Conservation (phyloP, 768 basidiomycete species). For the Harrya chromipes region DNA sequence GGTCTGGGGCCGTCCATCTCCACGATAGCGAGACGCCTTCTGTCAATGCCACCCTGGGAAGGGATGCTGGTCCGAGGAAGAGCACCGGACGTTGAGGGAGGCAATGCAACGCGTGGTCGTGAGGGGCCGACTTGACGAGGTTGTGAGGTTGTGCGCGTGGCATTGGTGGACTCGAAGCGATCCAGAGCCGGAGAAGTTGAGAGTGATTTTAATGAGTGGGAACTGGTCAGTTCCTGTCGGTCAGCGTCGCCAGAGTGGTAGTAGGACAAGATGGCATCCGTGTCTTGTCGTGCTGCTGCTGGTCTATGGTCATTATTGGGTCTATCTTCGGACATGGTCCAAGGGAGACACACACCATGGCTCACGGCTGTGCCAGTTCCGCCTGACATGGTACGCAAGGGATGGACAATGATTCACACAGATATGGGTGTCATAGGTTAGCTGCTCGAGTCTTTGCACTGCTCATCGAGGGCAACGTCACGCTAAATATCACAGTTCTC, state of each 20-base stretch:
- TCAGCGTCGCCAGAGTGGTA: conserved; percentile 54
- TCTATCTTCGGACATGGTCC: neutral
- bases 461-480: conserved; percentile 6
- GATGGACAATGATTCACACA: conserved; percentile 10
- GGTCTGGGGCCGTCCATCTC: conserved; percentile 44
- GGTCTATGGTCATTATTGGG: neutral
- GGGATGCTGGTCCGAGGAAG: conserved; percentile 49
- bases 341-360: conserved; percentile 15
- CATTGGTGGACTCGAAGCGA: conserved; percentile 46
- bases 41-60: conserved; percentile 59
- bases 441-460: neutral
- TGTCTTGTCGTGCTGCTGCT: conserved; percentile 28
- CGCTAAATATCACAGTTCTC: neutral
- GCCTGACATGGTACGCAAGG: conserved; percentile 8
- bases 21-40: conserved; percentile 65
- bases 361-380: conserved; percentile 4
- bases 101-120: conserved; percentile 21
- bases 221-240: conserved; percentile 22
- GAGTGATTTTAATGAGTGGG: conserved; percentile 23
- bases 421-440: conserved; percentile 2
- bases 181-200: too few species aligned
- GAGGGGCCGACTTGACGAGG: neutral
- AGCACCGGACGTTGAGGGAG: conserved; percentile 30
- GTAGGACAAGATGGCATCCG: conserved; percentile 48
- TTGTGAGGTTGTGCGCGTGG: conserved; percentile 22